Base-by-base conservation (phyloP, 805 yeast species). In the Candida railenensis region DNA sequence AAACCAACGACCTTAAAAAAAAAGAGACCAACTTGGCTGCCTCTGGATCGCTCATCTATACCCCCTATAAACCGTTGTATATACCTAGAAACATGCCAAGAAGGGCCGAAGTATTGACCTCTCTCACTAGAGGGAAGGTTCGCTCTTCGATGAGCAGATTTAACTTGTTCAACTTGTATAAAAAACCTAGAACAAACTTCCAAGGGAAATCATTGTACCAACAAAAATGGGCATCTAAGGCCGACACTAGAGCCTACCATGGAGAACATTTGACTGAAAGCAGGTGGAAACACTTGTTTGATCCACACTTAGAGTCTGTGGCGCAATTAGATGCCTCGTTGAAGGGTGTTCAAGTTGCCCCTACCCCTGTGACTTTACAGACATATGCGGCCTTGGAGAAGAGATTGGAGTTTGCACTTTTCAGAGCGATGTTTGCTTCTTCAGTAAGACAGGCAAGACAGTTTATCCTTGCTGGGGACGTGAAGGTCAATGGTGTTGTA, bases 381-480 rank as follows among this genome's bases (percentile, higher is more conserved):
- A 87, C 97, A 1, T 92, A 74, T 66, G 96, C 96, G 3, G 83
- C 84, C 2, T 71, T 92, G 52, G 99, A 92, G 66, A 87, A 85
- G 60, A 77, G 99, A 62, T 75, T 92, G 28, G 99, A 92, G 64
- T 80, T 86, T 61, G 97, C 97, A 2, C 58, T 92, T 9, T 94
- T 89, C 71, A 83, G 99, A 67, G 76, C 97, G 16, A 77, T 92
- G 87, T 90, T 92, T 72, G 96, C 98, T 3, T 81, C 96, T 3
- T 87, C 96, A 5, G 81, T 89, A 3, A 83, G 97, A 74, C 98
- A 92, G 68, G 96, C 99, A 2, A 81, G 97, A 55, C 90, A 87
- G 61, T 89, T 87, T 58, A 83, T 94, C 49, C 66, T 87, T 14
- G 82, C 82, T 40, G 96, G 96, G 1, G 74, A 84, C 53, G 98